These are phyloP conservation scores for Pythium myriotylum DNA, from an alignment of 352 stramenopile species.

Conservation along the genomic window DNA sequence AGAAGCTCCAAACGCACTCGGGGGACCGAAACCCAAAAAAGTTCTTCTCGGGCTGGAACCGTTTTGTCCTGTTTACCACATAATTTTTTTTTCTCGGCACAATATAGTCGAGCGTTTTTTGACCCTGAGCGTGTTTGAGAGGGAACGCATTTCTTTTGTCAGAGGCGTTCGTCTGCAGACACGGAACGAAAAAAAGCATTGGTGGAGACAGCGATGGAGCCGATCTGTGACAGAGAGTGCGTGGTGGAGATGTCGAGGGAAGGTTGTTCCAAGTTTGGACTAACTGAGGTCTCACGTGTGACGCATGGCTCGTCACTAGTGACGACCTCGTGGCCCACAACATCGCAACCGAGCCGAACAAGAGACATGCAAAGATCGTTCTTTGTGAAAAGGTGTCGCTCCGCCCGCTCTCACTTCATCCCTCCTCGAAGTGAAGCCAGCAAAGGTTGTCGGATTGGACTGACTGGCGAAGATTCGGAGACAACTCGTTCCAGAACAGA, in stretches of 20 bases:
- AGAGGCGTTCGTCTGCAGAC: no score
- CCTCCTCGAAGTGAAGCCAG: not conserved
- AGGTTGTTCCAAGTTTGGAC: slow-evolving; percentile 9
- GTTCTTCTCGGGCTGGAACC: no score
- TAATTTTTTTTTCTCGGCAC: no score
- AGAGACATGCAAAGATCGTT: slow-evolving; percentile 8
- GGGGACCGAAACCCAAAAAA: no score
- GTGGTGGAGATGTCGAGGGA: not conserved
- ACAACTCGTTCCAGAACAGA: no score
- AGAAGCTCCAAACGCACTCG: no score
- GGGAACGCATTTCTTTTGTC: not conserved
- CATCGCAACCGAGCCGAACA: not conserved
- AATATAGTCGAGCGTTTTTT: no score
- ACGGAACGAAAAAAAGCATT: no score
- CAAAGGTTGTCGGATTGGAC: no score
- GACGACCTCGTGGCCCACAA: slow-evolving; percentile 4
- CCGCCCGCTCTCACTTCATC: slow-evolving; percentile 2
- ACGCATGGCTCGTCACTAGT: slow-evolving; percentile 13
- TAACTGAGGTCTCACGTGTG: slow-evolving; percentile 16
- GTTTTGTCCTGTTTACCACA: no score
- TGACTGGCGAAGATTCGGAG: no score
- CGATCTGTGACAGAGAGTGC: not conserved
- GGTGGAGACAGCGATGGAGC: no score
- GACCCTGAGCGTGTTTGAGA: not conserved
- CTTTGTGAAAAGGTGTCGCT: not conserved